Conservation (phyloP, 1,284 basidiomycete species). For the Phenoliferia sp. region DNA sequence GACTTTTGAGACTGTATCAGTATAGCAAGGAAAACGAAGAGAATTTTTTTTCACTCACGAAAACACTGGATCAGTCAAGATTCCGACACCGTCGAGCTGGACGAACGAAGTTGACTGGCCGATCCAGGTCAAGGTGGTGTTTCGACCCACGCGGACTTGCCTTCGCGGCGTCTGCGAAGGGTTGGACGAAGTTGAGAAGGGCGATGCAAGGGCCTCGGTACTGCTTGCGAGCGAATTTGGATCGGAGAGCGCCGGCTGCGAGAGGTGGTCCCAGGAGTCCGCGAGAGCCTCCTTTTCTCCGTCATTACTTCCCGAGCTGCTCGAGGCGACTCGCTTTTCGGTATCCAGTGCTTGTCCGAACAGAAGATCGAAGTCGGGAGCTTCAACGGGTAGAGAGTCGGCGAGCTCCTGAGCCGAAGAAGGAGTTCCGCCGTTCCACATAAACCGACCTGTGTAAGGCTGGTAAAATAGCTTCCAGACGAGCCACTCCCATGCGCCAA, state of each 20-base stretch:
- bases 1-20: neutral
- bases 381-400: slow-evolving; percentile 40
- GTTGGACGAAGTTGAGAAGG: neutral
- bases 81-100: slow-evolving; percentile 47
- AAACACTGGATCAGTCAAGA: slow-evolving; percentile 51
- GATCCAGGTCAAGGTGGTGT: slow-evolving; percentile 36
- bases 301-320: neutral
- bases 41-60: neutral
- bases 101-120: slow-evolving; percentile 48
- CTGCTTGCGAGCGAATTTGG: slow-evolving; percentile 12
- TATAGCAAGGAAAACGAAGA: neutral
- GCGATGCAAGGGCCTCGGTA: neutral
- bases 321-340: too few species aligned
- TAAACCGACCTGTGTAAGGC: slow-evolving; percentile 30
- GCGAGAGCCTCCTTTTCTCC: neutral
- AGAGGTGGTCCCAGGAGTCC: slow-evolving; percentile 11
- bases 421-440: slow-evolving; percentile 36
- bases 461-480: slow-evolving; percentile 34
- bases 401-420: slow-evolving; percentile 39
- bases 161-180: neutral
- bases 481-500: slow-evolving; percentile 24
- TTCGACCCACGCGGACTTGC: neutral
- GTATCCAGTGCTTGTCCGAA: slow-evolving; percentile 33
- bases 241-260: slow-evolving; percentile 22
- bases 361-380: slow-evolving; percentile 40